Percentiles rank a stretch among this genome's conserved stretches.
These are phyloP conservation scores for Amphirosellinia nigrospora DNA, from an alignment of 495 filamentous ascomycete genomes.

Conservation along the genomic window DNA sequence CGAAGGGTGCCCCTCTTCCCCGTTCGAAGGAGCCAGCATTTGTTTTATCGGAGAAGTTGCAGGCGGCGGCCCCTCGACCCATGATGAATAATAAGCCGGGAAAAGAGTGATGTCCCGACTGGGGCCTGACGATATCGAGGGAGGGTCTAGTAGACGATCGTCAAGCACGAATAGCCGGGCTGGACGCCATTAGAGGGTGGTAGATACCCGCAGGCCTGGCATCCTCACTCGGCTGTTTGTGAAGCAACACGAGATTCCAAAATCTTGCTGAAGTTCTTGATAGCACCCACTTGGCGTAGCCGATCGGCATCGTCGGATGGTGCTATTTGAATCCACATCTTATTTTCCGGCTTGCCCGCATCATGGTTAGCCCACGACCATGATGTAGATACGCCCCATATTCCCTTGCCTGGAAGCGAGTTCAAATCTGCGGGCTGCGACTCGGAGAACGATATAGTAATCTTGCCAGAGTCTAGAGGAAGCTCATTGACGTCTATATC, in stretches of 20 bases:
- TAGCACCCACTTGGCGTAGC: neutral
- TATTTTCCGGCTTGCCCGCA: constrained; percentile 1
- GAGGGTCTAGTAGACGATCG: neutral
- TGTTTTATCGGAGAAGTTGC: neutral
- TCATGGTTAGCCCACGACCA: neutral
- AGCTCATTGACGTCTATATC: constrained; percentile 34
- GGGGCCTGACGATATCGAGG: neutral
- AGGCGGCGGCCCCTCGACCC: neutral
- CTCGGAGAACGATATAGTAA: constrained; percentile 1
- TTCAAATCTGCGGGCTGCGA: neutral
- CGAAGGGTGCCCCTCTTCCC: neutral
- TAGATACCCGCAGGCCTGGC: neutral
- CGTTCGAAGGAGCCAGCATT: neutral
- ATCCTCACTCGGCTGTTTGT: neutral
- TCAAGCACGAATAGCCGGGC: neutral
- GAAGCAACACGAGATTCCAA: constrained; percentile 13
- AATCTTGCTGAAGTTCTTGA: constrained; percentile 15
- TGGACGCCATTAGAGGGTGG: neutral
- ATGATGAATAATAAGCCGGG: neutral
- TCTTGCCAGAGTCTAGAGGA: neutral
- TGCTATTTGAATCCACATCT: constrained; percentile 16
- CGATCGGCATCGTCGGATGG: constrained; percentile 7
- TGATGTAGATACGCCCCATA: neutral
- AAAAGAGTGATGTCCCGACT: neutral
- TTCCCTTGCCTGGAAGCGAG: constrained; percentile 6